These are phyloP conservation scores for Nothopassalora personata DNA, from an alignment of 2,329 filamentous ascomycete species.

Conservation along the genomic window DNA sequence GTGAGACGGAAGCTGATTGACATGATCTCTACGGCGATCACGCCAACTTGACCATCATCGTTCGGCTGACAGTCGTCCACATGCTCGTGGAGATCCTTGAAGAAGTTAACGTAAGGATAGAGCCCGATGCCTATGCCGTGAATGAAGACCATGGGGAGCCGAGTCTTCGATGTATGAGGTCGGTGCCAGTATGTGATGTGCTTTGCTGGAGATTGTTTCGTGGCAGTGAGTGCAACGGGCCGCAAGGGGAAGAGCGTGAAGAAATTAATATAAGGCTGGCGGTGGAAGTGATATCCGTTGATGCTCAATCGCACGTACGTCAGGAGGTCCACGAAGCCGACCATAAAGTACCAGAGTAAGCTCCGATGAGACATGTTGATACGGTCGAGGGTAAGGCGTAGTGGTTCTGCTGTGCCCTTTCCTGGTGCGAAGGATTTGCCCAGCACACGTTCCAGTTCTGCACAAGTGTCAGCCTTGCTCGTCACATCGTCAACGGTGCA, in stretches of 20 bases:
- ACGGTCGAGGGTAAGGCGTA: constrained; percentile 60
- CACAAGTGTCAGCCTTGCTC: neutral
- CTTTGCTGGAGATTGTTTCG: constrained; percentile 44
- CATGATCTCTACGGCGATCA: constrained; percentile 61
- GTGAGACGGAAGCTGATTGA: constrained; percentile 61
- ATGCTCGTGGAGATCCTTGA: constrained; percentile 5
- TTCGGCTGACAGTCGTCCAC: neutral
- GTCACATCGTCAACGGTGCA: no score
- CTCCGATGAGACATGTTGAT: constrained; percentile 46
- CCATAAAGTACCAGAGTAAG: constrained; percentile 14
- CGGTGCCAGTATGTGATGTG: constrained; percentile 57
- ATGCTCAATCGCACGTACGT: constrained; percentile 10
- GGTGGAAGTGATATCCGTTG: constrained; percentile 52
- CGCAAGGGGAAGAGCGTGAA: constrained; percentile 49
- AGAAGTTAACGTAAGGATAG: constrained; percentile 46
- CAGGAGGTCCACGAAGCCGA: constrained; percentile 14
- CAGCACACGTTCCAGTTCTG: constrained; percentile 48
- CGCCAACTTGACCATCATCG: constrained; percentile 48
- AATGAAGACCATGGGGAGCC: constrained; percentile 60
- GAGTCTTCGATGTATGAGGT: constrained; percentile 55
- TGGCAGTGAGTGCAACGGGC: constrained; percentile 46
- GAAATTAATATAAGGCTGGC: constrained; percentile 33
- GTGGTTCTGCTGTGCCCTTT: constrained; percentile 49
- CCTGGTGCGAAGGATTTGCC: constrained; percentile 47
- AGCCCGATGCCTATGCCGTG: constrained; percentile 65